phyloP scores from a whole-genome alignment of 2,329 filamentous ascomycete species.

The Fusarium sp. region DNA sequence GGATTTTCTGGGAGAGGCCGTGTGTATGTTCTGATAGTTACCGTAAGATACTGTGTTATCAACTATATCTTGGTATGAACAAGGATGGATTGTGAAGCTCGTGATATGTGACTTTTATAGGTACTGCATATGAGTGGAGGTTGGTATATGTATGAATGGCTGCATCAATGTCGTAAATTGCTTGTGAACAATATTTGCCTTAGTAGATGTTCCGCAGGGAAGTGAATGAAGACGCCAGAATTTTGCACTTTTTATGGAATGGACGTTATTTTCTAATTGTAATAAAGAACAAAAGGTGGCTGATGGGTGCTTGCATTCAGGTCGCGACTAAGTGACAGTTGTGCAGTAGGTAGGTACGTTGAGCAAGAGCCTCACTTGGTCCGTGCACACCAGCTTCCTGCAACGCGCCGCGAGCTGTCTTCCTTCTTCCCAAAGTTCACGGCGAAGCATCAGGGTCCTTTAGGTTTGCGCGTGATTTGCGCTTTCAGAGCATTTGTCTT shows the following conservation, averaged over 20 bases:
- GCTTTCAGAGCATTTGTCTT: constrained; percentile 24
- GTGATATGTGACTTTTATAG: constrained; percentile 12
- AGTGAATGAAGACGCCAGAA: no score
- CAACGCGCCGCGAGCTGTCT: constrained; percentile 45
- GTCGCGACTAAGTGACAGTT: background rate
- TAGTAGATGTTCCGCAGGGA: no score
- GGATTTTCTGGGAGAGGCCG: constrained; percentile 14
- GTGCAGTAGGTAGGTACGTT: background rate
- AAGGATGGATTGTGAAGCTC: background rate
- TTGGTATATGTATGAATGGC: background rate
- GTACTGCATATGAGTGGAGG: constrained; percentile 13
- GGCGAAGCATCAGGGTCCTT: constrained; percentile 25
- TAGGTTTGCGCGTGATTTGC: constrained; percentile 33
- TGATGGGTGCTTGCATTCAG: no score
- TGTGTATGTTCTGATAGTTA: constrained; percentile 26
- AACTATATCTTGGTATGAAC: constrained; percentile 15
- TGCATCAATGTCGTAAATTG: background rate
- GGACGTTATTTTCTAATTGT: no score
- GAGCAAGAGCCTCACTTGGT: constrained; percentile 28
- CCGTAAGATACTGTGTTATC: constrained; percentile 1
- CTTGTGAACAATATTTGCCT: no score
- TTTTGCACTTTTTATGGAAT: no score
- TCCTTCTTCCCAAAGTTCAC: constrained; percentile 32
- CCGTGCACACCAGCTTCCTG: constrained; percentile 42
- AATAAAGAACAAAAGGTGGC: no score